Conservation (phyloP, 164 flowering plant species). For the Buxus sempervirens region DNA sequence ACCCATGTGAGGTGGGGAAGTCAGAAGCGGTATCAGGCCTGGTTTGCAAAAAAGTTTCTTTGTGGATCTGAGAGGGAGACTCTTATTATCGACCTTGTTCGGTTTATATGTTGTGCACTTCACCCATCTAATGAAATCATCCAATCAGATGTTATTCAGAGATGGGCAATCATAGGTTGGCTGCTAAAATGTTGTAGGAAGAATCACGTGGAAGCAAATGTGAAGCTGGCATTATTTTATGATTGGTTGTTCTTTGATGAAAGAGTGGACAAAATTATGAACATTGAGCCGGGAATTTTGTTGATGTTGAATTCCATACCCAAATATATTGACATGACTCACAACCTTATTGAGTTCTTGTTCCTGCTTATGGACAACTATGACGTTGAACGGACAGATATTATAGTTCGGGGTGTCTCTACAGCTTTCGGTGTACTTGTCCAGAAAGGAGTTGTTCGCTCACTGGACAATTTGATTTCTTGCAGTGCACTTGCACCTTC, state of each 20-base stretch:
- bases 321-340: constrained; percentile 60
- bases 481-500: constrained; percentile 47
- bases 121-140: constrained; percentile 82
- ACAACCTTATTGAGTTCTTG: constrained; percentile 70
- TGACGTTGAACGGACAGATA: constrained; percentile 45
- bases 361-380: constrained; percentile 64
- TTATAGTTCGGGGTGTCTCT: constrained; percentile 52
- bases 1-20: constrained; percentile 70
- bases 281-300: constrained; percentile 81
- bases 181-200: constrained; percentile 56
- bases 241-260: constrained; percentile 96
- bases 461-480: constrained; percentile 55
- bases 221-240: constrained; percentile 79
- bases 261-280: constrained; percentile 69
- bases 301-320: constrained; percentile 78
- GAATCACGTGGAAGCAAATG: constrained; percentile 54
- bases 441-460: constrained; percentile 55
- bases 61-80: constrained; percentile 48
- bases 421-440: constrained; percentile 55
- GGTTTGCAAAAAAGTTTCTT: constrained; percentile 80
- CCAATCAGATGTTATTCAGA: constrained; percentile 68
- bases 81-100: constrained; percentile 61
- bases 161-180: constrained; percentile 99
- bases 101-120: constrained; percentile 86
- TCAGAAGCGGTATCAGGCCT: constrained; percentile 67